A percentile compares a stretch with the other conserved stretches of the same genome.
Conservation (phyloP, 306 rosid genomes). For the Acmispon strigosus region DNA sequence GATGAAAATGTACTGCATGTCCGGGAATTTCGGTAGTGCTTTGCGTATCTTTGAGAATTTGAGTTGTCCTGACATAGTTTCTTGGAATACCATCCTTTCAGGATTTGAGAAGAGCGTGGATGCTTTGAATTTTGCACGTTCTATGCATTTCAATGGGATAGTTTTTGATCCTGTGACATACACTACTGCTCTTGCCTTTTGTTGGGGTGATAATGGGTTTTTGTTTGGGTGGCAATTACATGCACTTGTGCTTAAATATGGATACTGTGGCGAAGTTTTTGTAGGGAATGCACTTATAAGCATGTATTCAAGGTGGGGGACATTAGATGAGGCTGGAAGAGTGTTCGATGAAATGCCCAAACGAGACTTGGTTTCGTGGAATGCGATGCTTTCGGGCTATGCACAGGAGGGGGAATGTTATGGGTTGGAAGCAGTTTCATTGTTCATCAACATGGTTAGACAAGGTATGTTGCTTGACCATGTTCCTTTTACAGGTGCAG, state of each 20-base stretch:
- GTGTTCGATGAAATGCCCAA: conserved; percentile 62
- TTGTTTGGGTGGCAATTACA: conserved; percentile 67
- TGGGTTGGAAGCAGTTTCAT: conserved; percentile 47
- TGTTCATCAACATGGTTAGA: conserved; percentile 61
- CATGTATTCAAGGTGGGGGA: conserved; percentile 63
- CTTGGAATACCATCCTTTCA: conserved; percentile 85
- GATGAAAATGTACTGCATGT: conserved; percentile 75
- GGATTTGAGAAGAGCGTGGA: conserved; percentile 54
- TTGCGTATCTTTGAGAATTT: conserved; percentile 48
- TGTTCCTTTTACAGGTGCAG: conserved; percentile 62
- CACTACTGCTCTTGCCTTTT: conserved; percentile 56
- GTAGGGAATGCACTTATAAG: conserved; percentile 69
- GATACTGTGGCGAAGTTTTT: conserved; percentile 56
- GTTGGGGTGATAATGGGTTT: conserved; percentile 43
- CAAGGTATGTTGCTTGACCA: conserved; percentile 59
- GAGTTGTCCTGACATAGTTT: conserved; percentile 51
- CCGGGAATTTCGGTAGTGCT: conserved; percentile 41
- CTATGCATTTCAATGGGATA: conserved; percentile 53
- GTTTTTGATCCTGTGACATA: conserved; percentile 61
- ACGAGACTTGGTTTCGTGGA: conserved; percentile 72
- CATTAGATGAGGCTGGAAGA: conserved; percentile 46
- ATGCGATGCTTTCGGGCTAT: conserved; percentile 69
- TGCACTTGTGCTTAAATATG: conserved; percentile 46
- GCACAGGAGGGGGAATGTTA: conserved; percentile 60
- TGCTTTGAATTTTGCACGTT: conserved; percentile 48